Evolutionary conservation across 495 filamentous ascomycete genomes (phyloP).

Genomic region (Cairneyella variabilis): DNA sequence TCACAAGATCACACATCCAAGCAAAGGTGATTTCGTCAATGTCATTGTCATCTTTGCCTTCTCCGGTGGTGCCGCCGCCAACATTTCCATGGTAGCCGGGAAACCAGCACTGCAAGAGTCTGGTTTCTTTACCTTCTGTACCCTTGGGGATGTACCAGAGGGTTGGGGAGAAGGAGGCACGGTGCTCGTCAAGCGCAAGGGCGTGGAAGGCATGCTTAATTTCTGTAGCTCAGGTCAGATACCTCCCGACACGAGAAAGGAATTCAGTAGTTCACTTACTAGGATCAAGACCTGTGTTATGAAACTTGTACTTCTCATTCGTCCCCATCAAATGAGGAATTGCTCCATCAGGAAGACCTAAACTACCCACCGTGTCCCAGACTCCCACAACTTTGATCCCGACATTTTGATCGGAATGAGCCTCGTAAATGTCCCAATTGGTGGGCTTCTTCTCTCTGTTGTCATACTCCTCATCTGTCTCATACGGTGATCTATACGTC

Average conservation of each 20-base stretch:
- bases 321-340: conserved; percentile 35
- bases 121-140: neutral
- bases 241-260: neutral
- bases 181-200: conserved; percentile 63
- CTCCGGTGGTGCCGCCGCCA: conserved; percentile 42
- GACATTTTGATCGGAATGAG: conserved; percentile 10
- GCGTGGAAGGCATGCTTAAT: conserved; percentile 67
- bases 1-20: conserved; percentile 15
- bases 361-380: conserved; percentile 51
- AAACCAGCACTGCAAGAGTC: conserved; percentile 67
- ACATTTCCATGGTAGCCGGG: conserved; percentile 61
- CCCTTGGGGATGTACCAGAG: conserved; percentile 47
- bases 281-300: conserved; percentile 10
- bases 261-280: neutral
- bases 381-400: conserved; percentile 43
- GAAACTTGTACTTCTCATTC: conserved; percentile 12
- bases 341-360: conserved; percentile 30
- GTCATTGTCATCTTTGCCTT: neutral
- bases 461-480: no score
- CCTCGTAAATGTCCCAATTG: conserved; percentile 1
- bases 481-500: no score
- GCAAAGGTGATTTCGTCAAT: conserved; percentile 13
- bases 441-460: neutral
- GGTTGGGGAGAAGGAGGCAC: conserved; percentile 59
- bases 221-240: conserved; percentile 24